phyloP scores from a whole-genome alignment of 2,329 filamentous ascomycete genomes.

The Apiospora aurea region DNA sequence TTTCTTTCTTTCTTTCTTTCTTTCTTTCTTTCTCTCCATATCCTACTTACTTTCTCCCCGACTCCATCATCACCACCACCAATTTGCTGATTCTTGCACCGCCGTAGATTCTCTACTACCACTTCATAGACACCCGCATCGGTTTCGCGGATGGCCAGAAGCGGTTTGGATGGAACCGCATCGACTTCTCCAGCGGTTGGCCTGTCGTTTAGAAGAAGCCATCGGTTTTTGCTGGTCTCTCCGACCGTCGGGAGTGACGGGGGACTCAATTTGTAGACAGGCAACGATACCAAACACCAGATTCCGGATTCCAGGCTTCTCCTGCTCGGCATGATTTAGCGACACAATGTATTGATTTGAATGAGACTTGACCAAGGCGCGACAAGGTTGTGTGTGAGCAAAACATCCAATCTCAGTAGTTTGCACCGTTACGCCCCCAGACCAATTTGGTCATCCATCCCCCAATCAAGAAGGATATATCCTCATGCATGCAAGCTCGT shows the following conservation, averaged over 20 bases:
- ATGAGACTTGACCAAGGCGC: background rate
- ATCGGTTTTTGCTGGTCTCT: too few relatives aligned
- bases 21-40: conserved; percentile 67
- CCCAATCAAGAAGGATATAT: background rate
- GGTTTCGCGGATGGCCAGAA: conserved; percentile 57
- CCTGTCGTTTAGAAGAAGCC: conserved; percentile 44
- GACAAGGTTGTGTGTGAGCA: too few relatives aligned
- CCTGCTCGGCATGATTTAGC: too few relatives aligned
- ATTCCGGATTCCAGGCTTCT: too few relatives aligned
- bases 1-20: conserved; percentile 64
- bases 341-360: background rate
- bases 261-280: too few relatives aligned
- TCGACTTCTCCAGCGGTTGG: conserved; percentile 53
- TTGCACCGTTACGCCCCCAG: too few relatives aligned
- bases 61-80: background rate
- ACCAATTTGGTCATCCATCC: too few relatives aligned
- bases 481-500: too few relatives aligned
- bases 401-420: too few relatives aligned
- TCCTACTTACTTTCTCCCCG: conserved; percentile 29
- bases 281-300: too few relatives aligned
- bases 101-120: conserved; percentile 1
- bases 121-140: conserved; percentile 55
- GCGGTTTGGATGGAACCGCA: conserved; percentile 53
- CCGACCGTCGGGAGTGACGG: too few relatives aligned
- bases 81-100: background rate